phyloP scores from a whole-genome alignment of 257 asterid species.

The Jaltomata sinuosa region DNA sequence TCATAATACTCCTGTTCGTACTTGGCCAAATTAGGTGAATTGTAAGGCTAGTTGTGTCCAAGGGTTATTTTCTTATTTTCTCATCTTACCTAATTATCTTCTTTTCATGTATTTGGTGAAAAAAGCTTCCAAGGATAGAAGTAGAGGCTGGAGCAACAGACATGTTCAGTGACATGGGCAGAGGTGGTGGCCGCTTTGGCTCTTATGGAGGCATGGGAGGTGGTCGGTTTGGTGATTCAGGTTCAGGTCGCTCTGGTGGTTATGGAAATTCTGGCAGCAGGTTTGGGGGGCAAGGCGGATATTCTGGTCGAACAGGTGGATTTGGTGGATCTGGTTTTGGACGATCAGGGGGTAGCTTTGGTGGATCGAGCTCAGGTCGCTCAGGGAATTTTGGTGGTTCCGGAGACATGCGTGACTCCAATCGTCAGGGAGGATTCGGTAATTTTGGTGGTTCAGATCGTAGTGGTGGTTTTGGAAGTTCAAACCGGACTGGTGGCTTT shows the following conservation, averaged over 20 bases:
- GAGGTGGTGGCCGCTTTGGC: slow-evolving; percentile 41
- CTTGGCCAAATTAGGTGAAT: not conserved
- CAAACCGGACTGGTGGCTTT: slow-evolving; percentile 37
- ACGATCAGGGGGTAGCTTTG: slow-evolving; percentile 22
- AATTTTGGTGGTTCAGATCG: slow-evolving; percentile 35
- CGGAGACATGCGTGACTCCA: slow-evolving; percentile 3
- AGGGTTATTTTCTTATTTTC: not conserved
- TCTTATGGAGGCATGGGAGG: slow-evolving; percentile 29
- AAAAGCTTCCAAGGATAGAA: slow-evolving; percentile 42
- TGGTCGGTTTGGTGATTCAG: slow-evolving; percentile 58
- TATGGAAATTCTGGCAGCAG: slow-evolving; percentile 30
- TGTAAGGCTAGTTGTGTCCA: not conserved
- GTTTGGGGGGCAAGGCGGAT: slow-evolving; percentile 24
- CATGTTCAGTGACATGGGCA: slow-evolving; percentile 40
- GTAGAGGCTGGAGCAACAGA: slow-evolving; percentile 47
- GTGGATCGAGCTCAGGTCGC: not conserved
- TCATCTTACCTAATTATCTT: not conserved
- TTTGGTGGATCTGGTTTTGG: slow-evolving; percentile 43
- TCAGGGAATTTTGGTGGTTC: slow-evolving; percentile 9
- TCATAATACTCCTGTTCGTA: not conserved
- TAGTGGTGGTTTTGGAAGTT: slow-evolving; percentile 35
- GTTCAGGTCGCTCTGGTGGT: slow-evolving; percentile 57
- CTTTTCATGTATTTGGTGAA: not conserved
- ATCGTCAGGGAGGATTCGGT: slow-evolving; percentile 34
- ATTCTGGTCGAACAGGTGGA: slow-evolving; percentile 25